Conservation (phyloP, 2,329 filamentous ascomycete genomes). For the Exophiala oligosperma region DNA sequence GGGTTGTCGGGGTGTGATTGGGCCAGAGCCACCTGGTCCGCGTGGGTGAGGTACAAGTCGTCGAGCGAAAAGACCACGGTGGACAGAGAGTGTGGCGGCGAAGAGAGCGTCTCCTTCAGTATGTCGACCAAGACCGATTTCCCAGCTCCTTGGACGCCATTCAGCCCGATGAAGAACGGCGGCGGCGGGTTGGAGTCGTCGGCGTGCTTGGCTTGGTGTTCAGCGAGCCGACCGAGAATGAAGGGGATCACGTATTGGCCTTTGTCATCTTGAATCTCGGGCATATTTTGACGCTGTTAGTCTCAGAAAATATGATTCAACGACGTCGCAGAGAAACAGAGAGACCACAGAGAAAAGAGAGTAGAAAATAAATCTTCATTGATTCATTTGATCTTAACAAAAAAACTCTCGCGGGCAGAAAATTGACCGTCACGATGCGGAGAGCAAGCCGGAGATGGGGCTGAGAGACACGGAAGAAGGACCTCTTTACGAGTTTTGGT, state of each 20-base stretch:
- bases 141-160: conserved; percentile 87
- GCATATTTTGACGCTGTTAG: conserved; percentile 35
- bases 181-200: conserved; percentile 52
- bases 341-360: too few species aligned
- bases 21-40: conserved; percentile 66
- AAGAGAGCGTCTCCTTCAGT: conserved; percentile 62
- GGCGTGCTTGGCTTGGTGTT: conserved; percentile 48
- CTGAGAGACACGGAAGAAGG: too few species aligned
- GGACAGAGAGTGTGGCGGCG: conserved; percentile 57
- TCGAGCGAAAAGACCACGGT: conserved; percentile 80
- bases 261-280: conserved; percentile 71
- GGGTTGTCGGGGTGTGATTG: conserved; percentile 67
- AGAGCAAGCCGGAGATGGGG: background rate
- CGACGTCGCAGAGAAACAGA: too few species aligned
- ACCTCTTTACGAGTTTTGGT: too few species aligned
- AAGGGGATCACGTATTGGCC: conserved; percentile 76
- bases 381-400: background rate
- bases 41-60: conserved; percentile 80
- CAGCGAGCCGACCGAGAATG: conserved; percentile 61
- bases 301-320: too few species aligned
- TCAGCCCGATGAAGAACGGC: conserved; percentile 84
- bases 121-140: conserved; percentile 82
- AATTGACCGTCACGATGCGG: background rate
- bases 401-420: background rate
- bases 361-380: background rate